Base-by-base conservation (phyloP, 208 protist species). In the Balamuthia mandrillaris region DNA sequence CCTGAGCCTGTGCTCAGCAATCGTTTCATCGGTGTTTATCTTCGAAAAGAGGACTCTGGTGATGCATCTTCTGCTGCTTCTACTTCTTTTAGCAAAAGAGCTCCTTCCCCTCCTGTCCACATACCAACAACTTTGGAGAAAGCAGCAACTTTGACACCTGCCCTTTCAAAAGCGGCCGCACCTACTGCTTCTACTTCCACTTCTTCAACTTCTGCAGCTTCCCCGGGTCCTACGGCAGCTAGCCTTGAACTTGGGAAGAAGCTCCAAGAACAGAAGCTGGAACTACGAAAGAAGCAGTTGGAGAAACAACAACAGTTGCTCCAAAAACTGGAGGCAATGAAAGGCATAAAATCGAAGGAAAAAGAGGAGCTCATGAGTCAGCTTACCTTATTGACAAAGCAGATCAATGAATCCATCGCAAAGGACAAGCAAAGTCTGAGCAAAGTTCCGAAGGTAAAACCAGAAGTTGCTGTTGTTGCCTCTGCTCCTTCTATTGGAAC, bases 241-340 rank as follows among this genome's bases (percentile, higher is more conserved):
- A 16, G 1, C 63, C 63, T 2, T 3, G 29, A 12, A 7, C 29
- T 81, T n/a, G 21, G 18, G 51, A 81, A 81, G 74, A 47, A 81
- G 33, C 74, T 81, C 35, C 51, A 81, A 52, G 51, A 81, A 52
- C 74, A 81, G 74, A 81, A 81, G 74, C 37, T 81, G 16, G 21
- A 54, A 21, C 14, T 54, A 54, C 47, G 21, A 21, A 14, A 21
- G 14, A 54, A 54, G 16, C 18, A 54, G 21, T 54, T 18, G 16
- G 16, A 7, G 10, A 45, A 31, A 24, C 12, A 29, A 27, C 45
- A 78, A 49, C 52, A 78, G 58, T 33, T 78, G 68, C 41, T 78
- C 1, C 29, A 29, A 5, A 12, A 60, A 49, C 68, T 78, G 41
- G 68, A 78, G 47, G 58, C 52, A 35, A 78, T 78, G 68, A 29